These are phyloP conservation scores for Pleurotus ostreatus DNA, from an alignment of 768 basidiomycete species.

Conservation along the genomic window DNA sequence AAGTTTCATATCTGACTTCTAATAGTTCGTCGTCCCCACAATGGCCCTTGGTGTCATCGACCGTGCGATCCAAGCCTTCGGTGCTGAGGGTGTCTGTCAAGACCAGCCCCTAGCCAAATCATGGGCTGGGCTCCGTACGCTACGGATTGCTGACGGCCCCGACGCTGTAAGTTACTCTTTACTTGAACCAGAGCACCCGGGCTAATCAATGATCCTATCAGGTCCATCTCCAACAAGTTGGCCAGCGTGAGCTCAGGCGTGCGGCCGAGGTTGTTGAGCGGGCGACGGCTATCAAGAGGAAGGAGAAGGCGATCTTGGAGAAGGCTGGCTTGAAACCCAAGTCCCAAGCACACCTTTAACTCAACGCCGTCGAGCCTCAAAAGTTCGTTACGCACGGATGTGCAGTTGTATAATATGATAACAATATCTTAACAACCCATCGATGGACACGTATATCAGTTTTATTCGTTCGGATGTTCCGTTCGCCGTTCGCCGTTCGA, in stretches of 20 bases:
- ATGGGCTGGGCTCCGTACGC: slow-evolving; percentile 80
- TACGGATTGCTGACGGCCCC: slow-evolving; percentile 85
- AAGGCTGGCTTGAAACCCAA: slow-evolving; percentile 51
- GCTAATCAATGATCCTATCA: slow-evolving; percentile 21
- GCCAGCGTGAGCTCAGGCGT: slow-evolving; percentile 81
- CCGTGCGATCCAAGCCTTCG: slow-evolving; percentile 93
- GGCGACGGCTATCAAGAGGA: slow-evolving; percentile 51
- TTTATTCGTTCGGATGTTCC: no score
- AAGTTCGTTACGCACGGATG: slow-evolving; percentile 1
- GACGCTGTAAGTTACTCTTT: slow-evolving; percentile 52
- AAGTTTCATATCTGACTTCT: neutral
- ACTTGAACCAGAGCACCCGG: neutral
- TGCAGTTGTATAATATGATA: no score
- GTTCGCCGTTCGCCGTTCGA: no score
- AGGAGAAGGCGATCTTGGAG: slow-evolving; percentile 55
- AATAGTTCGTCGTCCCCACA: slow-evolving; percentile 86
- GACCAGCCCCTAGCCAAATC: slow-evolving; percentile 77
- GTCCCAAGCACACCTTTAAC: neutral
- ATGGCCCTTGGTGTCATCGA: slow-evolving; percentile 90
- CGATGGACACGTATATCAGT: no score
- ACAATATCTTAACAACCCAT: no score
- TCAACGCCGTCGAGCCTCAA: neutral
- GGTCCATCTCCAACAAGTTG: slow-evolving; percentile 96
- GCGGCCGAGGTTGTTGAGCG: slow-evolving; percentile 57
- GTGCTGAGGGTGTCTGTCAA: slow-evolving; percentile 94